Evolutionary conservation across 1,139 yeast species (phyloP).

Genomic region (Trichomonascaceae sp.): DNA sequence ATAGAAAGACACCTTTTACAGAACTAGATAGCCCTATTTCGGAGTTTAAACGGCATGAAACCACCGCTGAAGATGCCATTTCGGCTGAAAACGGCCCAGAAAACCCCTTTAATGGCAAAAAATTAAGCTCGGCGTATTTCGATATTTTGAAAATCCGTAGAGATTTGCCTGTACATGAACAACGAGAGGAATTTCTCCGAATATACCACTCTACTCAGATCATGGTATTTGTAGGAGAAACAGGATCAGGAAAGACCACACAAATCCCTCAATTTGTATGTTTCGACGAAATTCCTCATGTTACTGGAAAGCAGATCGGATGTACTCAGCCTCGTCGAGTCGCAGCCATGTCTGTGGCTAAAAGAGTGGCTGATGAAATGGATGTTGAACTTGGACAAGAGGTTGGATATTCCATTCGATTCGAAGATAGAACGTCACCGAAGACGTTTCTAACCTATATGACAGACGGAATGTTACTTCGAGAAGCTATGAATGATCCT

Average conservation of each 20-base stretch:
- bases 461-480: conserved; percentile 97
- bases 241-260: conserved; percentile 97
- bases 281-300: conserved; percentile 85
- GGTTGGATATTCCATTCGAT: conserved; percentile 90
- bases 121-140: conserved; percentile 59
- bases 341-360: conserved; percentile 96
- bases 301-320: conserved; percentile 74
- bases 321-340: conserved; percentile 98
- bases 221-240: conserved; percentile 98
- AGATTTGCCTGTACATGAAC: conserved; percentile 89
- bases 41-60: conserved; percentile 43
- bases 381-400: conserved; percentile 86
- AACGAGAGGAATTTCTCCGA: conserved; percentile 78
- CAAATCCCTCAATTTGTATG: conserved; percentile 95
- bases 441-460: conserved; percentile 85
- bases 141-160: conserved; percentile 74
- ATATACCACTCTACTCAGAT: conserved; percentile 84
- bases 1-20: conserved; percentile 1
- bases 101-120: conserved; percentile 75
- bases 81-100: conserved; percentile 53
- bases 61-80: conserved; percentile 68
- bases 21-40: conserved; percentile 1
- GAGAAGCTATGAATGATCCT: conserved; percentile 98
- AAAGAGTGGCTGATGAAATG: conserved; percentile 94
- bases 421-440: conserved; percentile 78